Evolutionary conservation across 2,329 filamentous ascomycete species (phyloP).

Genomic region (Colletotrichum destructivum): DNA sequence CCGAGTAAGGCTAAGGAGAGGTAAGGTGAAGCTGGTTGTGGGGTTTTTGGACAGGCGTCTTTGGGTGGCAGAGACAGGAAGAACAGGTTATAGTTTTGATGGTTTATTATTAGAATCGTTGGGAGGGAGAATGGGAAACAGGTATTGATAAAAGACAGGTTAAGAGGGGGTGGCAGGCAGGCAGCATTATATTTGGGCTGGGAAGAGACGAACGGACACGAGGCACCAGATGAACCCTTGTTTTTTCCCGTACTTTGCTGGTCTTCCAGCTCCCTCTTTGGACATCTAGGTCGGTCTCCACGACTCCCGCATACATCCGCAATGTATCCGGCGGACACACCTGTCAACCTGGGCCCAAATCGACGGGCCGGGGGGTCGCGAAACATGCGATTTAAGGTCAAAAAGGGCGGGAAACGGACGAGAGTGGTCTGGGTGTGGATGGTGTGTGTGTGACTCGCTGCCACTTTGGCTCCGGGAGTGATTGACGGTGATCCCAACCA

Average conservation of each 20-base stretch:
- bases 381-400: slow-evolving; percentile 43
- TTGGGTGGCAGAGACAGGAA: slow-evolving; percentile 19
- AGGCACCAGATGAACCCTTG: slow-evolving; percentile 8
- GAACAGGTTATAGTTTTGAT: slow-evolving; percentile 4
- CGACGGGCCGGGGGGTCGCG: slow-evolving; percentile 19
- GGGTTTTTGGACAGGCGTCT: slow-evolving; percentile 29
- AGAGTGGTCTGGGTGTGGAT: slow-evolving; percentile 32
- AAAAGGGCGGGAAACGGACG: slow-evolving; percentile 40
- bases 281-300: slow-evolving; percentile 18
- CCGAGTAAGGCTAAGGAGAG: slow-evolving; percentile 19
- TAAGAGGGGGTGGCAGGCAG: slow-evolving; percentile 23
- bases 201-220: slow-evolving; percentile 11
- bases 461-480: background rate
- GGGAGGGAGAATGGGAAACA: slow-evolving; percentile 21
- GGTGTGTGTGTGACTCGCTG: slow-evolving; percentile 32
- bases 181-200: slow-evolving; percentile 38
- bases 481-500: too few relatives aligned
- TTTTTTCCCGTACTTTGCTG: background rate
- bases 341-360: slow-evolving; percentile 23
- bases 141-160: background rate
- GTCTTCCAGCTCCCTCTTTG: background rate
- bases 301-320: slow-evolving; percentile 19
- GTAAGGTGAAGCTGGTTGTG: slow-evolving; percentile 6
- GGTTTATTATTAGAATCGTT: slow-evolving; percentile 34
- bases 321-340: slow-evolving; percentile 8